phyloP scores from a whole-genome alignment of 2,329 filamentous ascomycete species.

The Metarhizium humberi region DNA sequence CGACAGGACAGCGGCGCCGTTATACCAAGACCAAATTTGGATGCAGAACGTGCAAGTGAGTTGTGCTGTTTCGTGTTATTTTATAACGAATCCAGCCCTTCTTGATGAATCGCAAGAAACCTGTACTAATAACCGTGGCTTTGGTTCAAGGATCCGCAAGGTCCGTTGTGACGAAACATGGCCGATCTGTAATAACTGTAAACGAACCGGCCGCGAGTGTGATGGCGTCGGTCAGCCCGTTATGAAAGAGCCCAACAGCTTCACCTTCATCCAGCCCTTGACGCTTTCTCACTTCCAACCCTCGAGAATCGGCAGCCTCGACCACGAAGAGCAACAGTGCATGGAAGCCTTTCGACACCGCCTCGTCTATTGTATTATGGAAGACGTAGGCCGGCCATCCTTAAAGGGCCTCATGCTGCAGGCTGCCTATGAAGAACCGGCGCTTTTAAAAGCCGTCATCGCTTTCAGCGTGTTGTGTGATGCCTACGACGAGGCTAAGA shows the following conservation, averaged over 20 bases:
- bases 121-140: not conserved
- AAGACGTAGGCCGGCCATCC: conserved; percentile 3
- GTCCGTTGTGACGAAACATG: conserved; percentile 11
- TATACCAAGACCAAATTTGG: conserved; percentile 6
- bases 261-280: conserved; percentile 12
- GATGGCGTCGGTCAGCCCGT: conserved; percentile 8
- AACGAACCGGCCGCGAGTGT: conserved; percentile 8
- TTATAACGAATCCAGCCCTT: not conserved
- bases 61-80: not conserved
- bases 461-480: conserved; percentile 8
- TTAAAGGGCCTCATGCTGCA: conserved; percentile 9
- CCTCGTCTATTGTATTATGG: conserved; percentile 11
- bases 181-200: conserved; percentile 10
- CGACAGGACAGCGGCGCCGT: not conserved
- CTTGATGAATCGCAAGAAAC: not conserved
- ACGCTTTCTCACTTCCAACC: conserved; percentile 10
- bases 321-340: not conserved
- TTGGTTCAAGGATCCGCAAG: conserved; percentile 9
- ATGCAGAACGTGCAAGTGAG: conserved; percentile 4
- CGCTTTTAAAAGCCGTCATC: conserved; percentile 7
- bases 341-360: conserved; percentile 8
- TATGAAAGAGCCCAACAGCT: not conserved
- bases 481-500: not conserved
- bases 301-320: not conserved
- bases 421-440: conserved; percentile 7